Base-by-base conservation (phyloP, 805 yeast species). In the Starmerella riodocensis region DNA sequence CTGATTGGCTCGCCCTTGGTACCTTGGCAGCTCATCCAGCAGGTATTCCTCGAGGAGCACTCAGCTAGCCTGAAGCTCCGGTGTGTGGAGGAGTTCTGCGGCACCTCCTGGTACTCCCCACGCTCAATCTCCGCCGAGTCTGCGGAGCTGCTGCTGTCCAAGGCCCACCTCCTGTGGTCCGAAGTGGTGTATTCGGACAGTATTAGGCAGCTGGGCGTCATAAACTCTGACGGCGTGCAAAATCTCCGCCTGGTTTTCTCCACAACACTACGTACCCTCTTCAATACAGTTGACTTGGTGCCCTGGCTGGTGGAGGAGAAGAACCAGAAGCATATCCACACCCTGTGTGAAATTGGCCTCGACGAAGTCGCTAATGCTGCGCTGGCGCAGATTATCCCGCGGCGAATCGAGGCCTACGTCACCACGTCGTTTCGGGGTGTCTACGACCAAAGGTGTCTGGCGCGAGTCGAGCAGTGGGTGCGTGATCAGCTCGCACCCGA, bases 311-410 rank as follows among this genome's bases (percentile, higher is more conserved):
- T 23, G 8, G 28, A 17, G 26, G 14, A 9, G 12, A 8, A 21
- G 19, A 30, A 17, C 29, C 16, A n/a, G 4, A 32, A 23, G 11
- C 11, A 3, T 6, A 32, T 39, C 13, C 17, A 32, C 7, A 14
- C 26, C 7, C 32, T 54, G 29, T 22, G 29, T 16, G 39, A 29
- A 9, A 21, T 47, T n/a, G 58, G 59, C 6, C 40, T 54, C 9
- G 42, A 29, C 5, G 45, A 47, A 14, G 55, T 48, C 28, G 33
- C 45, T 19, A 48, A 48, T 36, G 22, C 31, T 20, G 37, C 40
- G 13, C 37, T 56, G 29, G 49, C 55, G 2, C 35, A 32, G 18
- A 28, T 28, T 4, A 27, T 54, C 6, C 49, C 47, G n/a, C 28
- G 4, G 3, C 48, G 39, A 12, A 44, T 53, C 23, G 20, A 34